Evolutionary conservation across 306 rosid genomes (phyloP), one percentile per base, ranked within the genome.

Genomic region (Rubus idaeus): DNA sequence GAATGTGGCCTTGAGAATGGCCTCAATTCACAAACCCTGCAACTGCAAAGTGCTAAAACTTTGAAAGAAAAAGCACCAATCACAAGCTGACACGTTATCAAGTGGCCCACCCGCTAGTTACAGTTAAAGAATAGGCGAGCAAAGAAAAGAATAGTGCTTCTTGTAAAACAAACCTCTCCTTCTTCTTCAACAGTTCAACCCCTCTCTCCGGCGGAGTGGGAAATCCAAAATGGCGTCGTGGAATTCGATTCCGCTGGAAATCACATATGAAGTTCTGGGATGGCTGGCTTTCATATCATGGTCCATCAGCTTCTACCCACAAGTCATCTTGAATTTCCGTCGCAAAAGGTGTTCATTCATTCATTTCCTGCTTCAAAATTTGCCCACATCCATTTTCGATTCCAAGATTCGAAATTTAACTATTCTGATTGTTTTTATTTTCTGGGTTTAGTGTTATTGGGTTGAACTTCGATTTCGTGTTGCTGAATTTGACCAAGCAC

Each of bases 401-500:
- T 53, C 37, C 10, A 14, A 16, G 42, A 39, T 21, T n/a, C 14
- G 13, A 12, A 13, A 0, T 76, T 42, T 53, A 23, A 41, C 6
- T 21, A 1, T 57, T 67, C 35, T 67, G 57, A 49, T 16, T n/a
- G 56, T 0, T 73, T 26, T 56, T 23, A 23, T 5, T 50, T 42
- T 67, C 18, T 70, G 56, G 79, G 49, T 21, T 49, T 76, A 93
- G 97, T 78, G 97, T 93, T 57, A 96, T 93, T 69, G 97, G 97
- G 37, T 56, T 90, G 80, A 93, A 89, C 88, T 89, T 89, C 78
- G 94, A 90, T 86, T 93, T 90, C 4, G 91, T 87, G 82, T 37
- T 93, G 78, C 82, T 93, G 83, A 93, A 93, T 81, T 75, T 93
- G 80, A 93, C 96, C 1, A 89, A 90, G 85, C 97, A 90, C 80